phyloP scores from a whole-genome alignment of 352 stramenopile genomes.

The Phytophthora ramorum region DNA sequence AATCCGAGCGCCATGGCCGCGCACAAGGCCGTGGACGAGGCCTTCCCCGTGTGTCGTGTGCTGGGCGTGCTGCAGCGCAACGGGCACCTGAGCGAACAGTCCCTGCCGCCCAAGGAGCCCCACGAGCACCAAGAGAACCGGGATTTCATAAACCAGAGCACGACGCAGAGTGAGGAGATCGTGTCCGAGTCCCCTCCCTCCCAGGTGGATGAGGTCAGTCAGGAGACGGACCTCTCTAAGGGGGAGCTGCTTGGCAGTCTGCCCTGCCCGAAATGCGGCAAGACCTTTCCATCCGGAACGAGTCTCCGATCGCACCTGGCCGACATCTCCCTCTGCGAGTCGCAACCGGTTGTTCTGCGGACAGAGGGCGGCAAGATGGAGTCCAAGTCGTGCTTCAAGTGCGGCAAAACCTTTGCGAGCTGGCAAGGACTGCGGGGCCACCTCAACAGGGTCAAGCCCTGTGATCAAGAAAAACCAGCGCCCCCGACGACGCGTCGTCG shows the following conservation, averaged over 20 bases:
- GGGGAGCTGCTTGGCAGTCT: neutral
- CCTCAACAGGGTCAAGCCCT: slow-evolving; percentile 37
- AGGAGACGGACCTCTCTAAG: slow-evolving; percentile 1
- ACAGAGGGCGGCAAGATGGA: slow-evolving; percentile 5
- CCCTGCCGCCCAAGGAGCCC: slow-evolving; percentile 1
- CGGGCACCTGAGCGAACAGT: slow-evolving; percentile 15
- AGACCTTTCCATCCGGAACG: slow-evolving; percentile 8
- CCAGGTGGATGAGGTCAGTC: slow-evolving; percentile 11
- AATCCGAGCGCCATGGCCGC: slow-evolving; percentile 4
- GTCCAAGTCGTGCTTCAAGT: slow-evolving; percentile 37
- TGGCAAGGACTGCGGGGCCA: slow-evolving; percentile 35
- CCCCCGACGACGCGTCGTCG: slow-evolving; percentile 12
- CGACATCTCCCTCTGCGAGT: slow-evolving; percentile 15
- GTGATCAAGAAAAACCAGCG: slow-evolving; percentile 30
- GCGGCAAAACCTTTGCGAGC: slow-evolving; percentile 39
- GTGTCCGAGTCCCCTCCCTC: slow-evolving; percentile 18
- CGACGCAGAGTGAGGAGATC: slow-evolving; percentile 10
- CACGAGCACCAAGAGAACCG: slow-evolving; percentile 17
- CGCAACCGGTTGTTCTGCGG: neutral
- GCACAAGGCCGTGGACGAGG: slow-evolving; percentile 9
- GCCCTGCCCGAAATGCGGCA: slow-evolving; percentile 21
- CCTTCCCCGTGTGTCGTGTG: slow-evolving; percentile 17
- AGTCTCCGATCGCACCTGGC: slow-evolving; percentile 28
- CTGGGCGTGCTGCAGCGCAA: slow-evolving; percentile 22
- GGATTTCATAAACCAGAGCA: slow-evolving; percentile 8